Evolutionary conservation across 2,329 filamentous ascomycete genomes (phyloP).

Genomic region (Cercospora sp.): DNA sequence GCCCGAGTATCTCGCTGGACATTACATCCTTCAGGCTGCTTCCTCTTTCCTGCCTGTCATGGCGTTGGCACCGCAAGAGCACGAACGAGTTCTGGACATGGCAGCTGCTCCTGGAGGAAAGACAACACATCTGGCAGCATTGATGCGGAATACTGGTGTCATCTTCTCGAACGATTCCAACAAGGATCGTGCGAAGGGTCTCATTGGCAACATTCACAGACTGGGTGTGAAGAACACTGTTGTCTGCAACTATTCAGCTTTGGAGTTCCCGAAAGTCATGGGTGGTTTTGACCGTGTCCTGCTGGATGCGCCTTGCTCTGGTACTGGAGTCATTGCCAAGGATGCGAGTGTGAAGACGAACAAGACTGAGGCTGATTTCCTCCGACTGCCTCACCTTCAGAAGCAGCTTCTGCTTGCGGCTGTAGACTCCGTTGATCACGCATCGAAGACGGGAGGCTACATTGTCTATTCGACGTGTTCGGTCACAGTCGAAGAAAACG

Average conservation of each 20-base stretch:
- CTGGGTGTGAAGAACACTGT: constrained; percentile 91
- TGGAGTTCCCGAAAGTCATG: constrained; percentile 90
- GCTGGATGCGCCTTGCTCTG: constrained; percentile 92
- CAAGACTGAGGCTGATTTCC: constrained; percentile 93
- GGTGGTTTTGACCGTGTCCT: constrained; percentile 94
- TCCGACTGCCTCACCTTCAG: constrained; percentile 88
- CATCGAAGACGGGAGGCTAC: constrained; percentile 89
- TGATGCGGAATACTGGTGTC: constrained; percentile 96
- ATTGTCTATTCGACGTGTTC: constrained; percentile 96
- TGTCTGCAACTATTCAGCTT: constrained; percentile 92
- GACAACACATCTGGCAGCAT: constrained; percentile 90
- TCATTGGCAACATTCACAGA: constrained; percentile 97
- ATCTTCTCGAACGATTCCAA: constrained; percentile 97
- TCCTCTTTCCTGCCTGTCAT: constrained; percentile 97
- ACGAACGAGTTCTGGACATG: constrained; percentile 92
- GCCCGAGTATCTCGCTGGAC: constrained; percentile 92
- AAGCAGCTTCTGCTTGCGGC: constrained; percentile 91
- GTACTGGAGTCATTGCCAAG: constrained; percentile 96
- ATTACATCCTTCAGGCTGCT: constrained; percentile 97
- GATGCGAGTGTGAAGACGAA: constrained; percentile 97
- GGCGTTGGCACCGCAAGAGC: constrained; percentile 90
- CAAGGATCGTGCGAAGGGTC: constrained; percentile 88
- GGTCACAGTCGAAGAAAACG: constrained; percentile 91
- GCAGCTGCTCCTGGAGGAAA: constrained; percentile 94
- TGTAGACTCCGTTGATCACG: constrained; percentile 91